Conservation (phyloP, 805 yeast species). For the Kluyveromyces dobzhanskii region DNA sequence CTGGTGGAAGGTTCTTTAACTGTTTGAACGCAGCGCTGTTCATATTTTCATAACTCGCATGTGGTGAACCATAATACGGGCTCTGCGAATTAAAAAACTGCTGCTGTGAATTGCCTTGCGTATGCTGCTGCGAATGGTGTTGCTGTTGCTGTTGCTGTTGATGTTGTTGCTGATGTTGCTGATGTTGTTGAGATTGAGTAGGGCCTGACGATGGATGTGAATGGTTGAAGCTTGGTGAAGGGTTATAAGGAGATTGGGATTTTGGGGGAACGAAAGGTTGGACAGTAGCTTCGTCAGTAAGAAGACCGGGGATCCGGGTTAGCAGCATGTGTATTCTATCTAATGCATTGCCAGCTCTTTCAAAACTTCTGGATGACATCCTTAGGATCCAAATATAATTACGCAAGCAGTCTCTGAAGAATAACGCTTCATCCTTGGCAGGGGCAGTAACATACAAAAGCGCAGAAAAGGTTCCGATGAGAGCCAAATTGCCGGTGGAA, state of each 20-base stretch:
- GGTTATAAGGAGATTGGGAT: constrained; percentile 15
- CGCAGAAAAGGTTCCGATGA: constrained; percentile 85
- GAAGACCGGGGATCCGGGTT: constrained; percentile 64
- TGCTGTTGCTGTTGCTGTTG: constrained; percentile 4
- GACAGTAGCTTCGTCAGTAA: constrained; percentile 21
- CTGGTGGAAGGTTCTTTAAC: constrained; percentile 15
- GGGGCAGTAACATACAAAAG: constrained; percentile 62
- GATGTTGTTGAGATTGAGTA: constrained; percentile 5
- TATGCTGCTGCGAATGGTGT: background rate
- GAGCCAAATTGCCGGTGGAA: constrained; percentile 66
- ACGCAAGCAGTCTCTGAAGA: constrained; percentile 59
- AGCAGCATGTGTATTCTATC: constrained; percentile 62
- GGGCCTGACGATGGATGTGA: constrained; percentile 6
- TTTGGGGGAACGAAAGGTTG: constrained; percentile 12
- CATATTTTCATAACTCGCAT: background rate
- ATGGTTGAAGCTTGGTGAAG: background rate
- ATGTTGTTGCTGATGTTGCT: constrained; percentile 6
- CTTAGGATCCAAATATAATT: constrained; percentile 72
- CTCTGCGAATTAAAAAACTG: background rate
- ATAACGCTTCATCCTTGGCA: constrained; percentile 51
- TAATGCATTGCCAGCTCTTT: constrained; percentile 69
- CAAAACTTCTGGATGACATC: constrained; percentile 67
- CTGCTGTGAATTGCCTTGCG: background rate
- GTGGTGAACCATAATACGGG: constrained; percentile 2
- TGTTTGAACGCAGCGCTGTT: constrained; percentile 9